phyloP scores from a whole-genome alignment of 169 alveolate genomes.

The Ichthyophthirius multifiliis region DNA sequence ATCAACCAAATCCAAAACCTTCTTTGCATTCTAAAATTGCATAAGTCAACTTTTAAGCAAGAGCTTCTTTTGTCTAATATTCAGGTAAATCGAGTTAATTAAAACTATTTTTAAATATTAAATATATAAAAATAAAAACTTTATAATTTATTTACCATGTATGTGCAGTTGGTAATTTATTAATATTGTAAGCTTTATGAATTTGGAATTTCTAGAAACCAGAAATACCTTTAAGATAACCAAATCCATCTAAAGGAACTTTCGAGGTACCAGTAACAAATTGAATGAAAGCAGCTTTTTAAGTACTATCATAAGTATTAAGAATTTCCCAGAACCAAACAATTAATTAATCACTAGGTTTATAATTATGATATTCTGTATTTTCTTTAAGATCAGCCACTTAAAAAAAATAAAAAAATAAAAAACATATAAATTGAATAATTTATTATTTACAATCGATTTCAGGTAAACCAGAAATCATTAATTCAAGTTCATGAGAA shows the following conservation, averaged over 20 bases:
- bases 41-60: conserved; percentile 86
- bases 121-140: background rate
- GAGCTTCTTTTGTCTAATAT: conserved; percentile 92
- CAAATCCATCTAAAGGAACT: conserved; percentile 99
- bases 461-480: conserved; percentile 98
- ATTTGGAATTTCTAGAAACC: conserved; percentile 97
- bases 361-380: conserved; percentile 94
- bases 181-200: conserved; percentile 89
- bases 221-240: conserved; percentile 96
- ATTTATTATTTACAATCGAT: conserved; percentile 79
- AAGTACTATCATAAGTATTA: conserved; percentile 90
- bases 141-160: conserved; percentile 81
- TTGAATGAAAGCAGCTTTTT: conserved; percentile 93
- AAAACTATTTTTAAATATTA: conserved; percentile 66
- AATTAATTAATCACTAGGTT: conserved; percentile 85
- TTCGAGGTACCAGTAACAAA: conserved; percentile 94
- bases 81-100: conserved; percentile 98
- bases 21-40: conserved; percentile 96
- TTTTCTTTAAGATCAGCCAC: conserved; percentile 93
- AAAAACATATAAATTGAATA: background rate
- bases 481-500: conserved; percentile 93
- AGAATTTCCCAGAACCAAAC: conserved; percentile 95
- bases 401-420: background rate
- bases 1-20: conserved; percentile 93
- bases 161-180: conserved; percentile 97